Evolutionary conservation across 257 asterid genomes (phyloP).

Genomic region (Verbena officinalis): DNA sequence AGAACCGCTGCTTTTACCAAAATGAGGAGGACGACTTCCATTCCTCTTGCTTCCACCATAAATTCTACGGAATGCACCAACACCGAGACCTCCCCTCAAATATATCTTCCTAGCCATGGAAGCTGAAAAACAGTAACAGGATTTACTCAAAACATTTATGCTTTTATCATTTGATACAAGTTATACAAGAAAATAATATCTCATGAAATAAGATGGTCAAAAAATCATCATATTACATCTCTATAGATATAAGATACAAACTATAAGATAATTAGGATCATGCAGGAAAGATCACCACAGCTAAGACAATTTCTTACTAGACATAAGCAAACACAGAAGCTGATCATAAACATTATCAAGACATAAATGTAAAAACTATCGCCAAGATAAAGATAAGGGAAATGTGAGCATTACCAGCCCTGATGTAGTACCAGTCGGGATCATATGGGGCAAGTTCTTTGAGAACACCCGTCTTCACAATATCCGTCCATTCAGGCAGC

Average conservation of each 20-base stretch:
- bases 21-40: constrained; percentile 88
- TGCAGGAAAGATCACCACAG: not conserved
- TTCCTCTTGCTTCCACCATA: constrained; percentile 99
- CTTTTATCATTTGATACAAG: too few relatives aligned
- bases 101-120: constrained; percentile 96
- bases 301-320: not conserved
- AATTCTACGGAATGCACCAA: constrained; percentile 82
- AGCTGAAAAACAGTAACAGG: constrained; percentile 43
- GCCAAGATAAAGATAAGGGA: too few relatives aligned
- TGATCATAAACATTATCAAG: not conserved
- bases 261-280: not conserved
- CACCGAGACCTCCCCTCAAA: constrained; percentile 89
- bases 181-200: not conserved
- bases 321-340: not conserved
- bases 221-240: not conserved
- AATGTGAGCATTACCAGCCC: constrained; percentile 64
- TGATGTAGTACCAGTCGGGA: constrained; percentile 92
- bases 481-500: constrained; percentile 95
- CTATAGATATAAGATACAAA: not conserved
- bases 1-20: constrained; percentile 90
- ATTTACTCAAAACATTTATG: too few relatives aligned
- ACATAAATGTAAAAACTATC: not conserved
- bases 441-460: constrained; percentile 95
- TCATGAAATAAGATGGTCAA: not conserved
- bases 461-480: constrained; percentile 82